Conservation (phyloP, 2,329 filamentous ascomycete genomes). For the Colletotrichum karsti region DNA sequence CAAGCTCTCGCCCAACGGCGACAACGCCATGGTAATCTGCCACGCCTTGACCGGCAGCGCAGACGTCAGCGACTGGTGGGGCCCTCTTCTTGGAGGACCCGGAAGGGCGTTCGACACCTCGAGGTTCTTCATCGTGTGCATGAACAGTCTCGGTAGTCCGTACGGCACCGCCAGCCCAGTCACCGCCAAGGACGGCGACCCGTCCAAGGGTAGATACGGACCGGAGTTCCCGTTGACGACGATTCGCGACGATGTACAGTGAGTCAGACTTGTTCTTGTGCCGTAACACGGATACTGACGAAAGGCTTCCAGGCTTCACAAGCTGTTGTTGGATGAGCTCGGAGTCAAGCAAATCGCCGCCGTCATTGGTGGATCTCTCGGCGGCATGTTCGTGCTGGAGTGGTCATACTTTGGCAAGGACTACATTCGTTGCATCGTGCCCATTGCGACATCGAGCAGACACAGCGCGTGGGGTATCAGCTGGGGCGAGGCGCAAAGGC, state of each 20-base stretch:
- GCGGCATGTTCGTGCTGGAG: constrained; percentile 90
- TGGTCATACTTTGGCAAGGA: constrained; percentile 91
- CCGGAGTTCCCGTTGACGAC: constrained; percentile 97
- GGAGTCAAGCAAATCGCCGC: constrained; percentile 81
- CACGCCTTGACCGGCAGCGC: constrained; percentile 87
- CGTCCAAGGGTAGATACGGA: constrained; percentile 80
- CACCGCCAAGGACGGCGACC: constrained; percentile 85
- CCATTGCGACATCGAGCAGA: constrained; percentile 84
- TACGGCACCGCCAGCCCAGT: constrained; percentile 90
- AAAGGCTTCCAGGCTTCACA: constrained; percentile 70
- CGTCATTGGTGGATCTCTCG: constrained; percentile 85
- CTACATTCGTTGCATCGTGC: constrained; percentile 82
- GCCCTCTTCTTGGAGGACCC: constrained; percentile 79
- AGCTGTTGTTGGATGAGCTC: constrained; percentile 80
- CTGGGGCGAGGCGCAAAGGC: constrained; percentile 88
- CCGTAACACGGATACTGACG: not conserved
- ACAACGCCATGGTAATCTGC: constrained; percentile 81
- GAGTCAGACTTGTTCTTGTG: constrained; percentile 44
- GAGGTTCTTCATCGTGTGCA: constrained; percentile 85
- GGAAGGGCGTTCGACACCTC: constrained; percentile 84
- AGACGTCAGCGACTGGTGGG: constrained; percentile 90
- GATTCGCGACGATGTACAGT: constrained; percentile 95
- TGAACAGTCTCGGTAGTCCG: constrained; percentile 86
- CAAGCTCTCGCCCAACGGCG: constrained; percentile 63
- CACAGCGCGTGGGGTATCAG: constrained; percentile 93